Conservation (phyloP, 305 asterid genomes). For the Fraxinus latifolia region DNA sequence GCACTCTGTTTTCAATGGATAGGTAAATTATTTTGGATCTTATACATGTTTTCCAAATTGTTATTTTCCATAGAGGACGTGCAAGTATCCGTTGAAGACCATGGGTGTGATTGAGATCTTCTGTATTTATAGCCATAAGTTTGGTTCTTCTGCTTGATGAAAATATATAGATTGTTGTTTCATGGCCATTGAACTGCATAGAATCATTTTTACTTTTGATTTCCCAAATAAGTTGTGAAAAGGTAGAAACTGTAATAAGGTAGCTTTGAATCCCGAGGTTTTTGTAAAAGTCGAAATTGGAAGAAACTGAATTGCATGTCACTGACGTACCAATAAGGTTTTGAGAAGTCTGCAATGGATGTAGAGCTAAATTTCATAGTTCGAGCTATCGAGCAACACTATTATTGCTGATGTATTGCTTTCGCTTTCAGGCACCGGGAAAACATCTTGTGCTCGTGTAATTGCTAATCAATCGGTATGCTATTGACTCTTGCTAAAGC, state of each 20-base stretch:
- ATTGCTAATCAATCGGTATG: slow-evolving; percentile 90
- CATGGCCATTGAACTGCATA: not conserved
- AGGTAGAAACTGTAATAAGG: not conserved
- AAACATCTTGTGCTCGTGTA: slow-evolving; percentile 98
- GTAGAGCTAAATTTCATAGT: not conserved
- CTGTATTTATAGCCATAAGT: not conserved
- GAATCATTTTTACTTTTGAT: not conserved
- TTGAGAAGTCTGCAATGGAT: slow-evolving; percentile 1
- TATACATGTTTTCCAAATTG: not conserved
- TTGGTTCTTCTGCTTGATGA: not conserved
- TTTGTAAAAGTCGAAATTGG: not conserved
- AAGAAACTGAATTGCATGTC: not conserved
- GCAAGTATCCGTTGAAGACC: slow-evolving; percentile 2
- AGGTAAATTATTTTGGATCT: not conserved
- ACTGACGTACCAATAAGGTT: not conserved
- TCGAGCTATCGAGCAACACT: slow-evolving; percentile 10
- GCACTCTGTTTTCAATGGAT: not conserved
- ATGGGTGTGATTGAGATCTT: not conserved
- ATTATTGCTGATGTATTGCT: slow-evolving; percentile 20
- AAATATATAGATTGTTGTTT: not conserved
- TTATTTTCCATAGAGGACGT: not conserved
- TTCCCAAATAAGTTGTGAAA: not conserved
- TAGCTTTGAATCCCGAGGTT: not conserved
- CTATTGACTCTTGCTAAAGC: slow-evolving; percentile 24
- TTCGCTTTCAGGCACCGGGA: slow-evolving; percentile 88